Base-by-base conservation (phyloP, 1,284 basidiomycete genomes). In the Marasmius fiardii region DNA sequence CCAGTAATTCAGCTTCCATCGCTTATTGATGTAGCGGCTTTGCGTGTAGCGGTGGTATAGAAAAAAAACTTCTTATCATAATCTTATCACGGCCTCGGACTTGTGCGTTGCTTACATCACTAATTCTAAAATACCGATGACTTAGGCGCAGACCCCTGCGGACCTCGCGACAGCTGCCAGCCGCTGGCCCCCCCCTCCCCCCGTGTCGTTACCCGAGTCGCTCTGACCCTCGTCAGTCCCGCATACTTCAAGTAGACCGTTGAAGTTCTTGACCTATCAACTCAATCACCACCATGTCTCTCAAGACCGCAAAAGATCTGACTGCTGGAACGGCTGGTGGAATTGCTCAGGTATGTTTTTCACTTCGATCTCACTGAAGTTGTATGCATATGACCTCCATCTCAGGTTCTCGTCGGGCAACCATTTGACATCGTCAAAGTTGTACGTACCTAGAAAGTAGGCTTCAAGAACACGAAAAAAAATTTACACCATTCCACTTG, bases 351-450 rank as follows among this genome's bases (percentile, higher is more conserved):
- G 93, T 92, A 63, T 56, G 67, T 61, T 53, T 33, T 20, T 48
- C 14, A 20, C 24, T 28, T 41, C 18, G 31, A 18, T 31, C 33
- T 52, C 51, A 31, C 50, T 43, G 12, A 21, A 49, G 48, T 43
- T 48, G 55, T 48, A 59, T 31, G 5, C 56, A 51, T 41, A 49
- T 57, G 26, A 58, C 53, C 59, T 59, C 41, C 49, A 50, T 55
- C 54, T 10, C 59, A 91, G 89, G 90, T 92, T 56, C 79, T 97
- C 43, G 93, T 96, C 52, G 94, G 94, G 45, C 95, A 97, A 73
- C 93, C 94, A 18, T 96, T 98, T 69, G 95, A 98, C 73, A 97
- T 97, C 61, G 91, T 96, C 74, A 98, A 98, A 85, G 90, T 92
- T 74, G 90, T 92, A 65, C 71, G 88, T 81, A 53, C 58, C 43